Evolutionary conservation across 441 rosid species (phyloP), one percentile per base, ranked within the genome.

Genomic region (Adansonia rubrostipa): DNA sequence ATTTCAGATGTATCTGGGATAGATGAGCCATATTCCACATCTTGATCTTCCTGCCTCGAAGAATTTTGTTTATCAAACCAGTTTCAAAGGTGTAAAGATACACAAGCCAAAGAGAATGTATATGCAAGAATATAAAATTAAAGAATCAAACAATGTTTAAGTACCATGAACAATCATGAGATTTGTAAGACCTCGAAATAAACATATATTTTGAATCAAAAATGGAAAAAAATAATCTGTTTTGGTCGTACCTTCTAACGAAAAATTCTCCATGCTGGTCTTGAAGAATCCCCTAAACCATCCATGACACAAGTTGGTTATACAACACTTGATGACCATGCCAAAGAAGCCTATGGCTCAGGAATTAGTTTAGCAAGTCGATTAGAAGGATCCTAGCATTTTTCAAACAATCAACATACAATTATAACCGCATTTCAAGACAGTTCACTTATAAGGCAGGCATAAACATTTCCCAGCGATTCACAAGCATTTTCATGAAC

Each of bases 271-370:
- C 92, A 86, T 93, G 94, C 78, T 91, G 94, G 84, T 93, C 99
- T 84, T 95, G 97, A 82, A 92, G 95, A 86, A 93, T 92, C 77
- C 99, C 99, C 86, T 93, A 92, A 74, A 96, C 92, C 95, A 92
- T 89, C 98, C 98, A 93, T 71, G 97, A 87, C 0, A 95, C 98
- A 76, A 96, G 98, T 79, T 93, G 99, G 83, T 89, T 93, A 83
- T 92, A 93, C 92, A 96, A 83, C 74, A 96, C 95, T 81, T 93
- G 98, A 84, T 93, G 97, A 75, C 96, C 97, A 72, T 96, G 96
- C 99, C 99, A 96, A 85, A 92, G 96, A 86, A 96, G 98, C 90
- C 98, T 94, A 81, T 56, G 80, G 73, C 51, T 77, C 47, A 78
- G 22, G 40, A 54, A 73, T 58, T 72, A 70, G 78, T 53, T 69